These are phyloP conservation scores for Phytophthora cryptogea DNA, from an alignment of 352 stramenopile species.

Conservation along the genomic window DNA sequence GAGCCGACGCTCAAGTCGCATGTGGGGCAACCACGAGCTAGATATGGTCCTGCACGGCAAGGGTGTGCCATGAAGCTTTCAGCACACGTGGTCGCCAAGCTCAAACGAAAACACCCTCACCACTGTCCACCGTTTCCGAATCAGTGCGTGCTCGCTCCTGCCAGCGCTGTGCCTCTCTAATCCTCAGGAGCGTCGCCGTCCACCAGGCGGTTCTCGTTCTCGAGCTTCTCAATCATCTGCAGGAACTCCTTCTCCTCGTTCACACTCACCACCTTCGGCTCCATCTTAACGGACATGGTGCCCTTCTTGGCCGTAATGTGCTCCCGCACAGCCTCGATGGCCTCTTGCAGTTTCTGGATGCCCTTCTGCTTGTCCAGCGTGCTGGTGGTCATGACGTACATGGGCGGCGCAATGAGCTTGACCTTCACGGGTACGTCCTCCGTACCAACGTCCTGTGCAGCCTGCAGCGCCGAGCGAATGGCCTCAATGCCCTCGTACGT, in stretches of 20 bases:
- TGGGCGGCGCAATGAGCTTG: conserved; percentile 98
- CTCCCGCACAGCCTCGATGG: conserved; percentile 95
- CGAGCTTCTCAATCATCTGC: conserved; percentile 99
- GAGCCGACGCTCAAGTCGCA: conserved; percentile 16
- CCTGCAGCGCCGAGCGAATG: conserved; percentile 96
- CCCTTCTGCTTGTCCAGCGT: conserved; percentile 98
- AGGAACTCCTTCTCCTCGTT: conserved; percentile 99
- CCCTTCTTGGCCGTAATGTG: conserved; percentile 96
- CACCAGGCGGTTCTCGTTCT: conserved; percentile 98
- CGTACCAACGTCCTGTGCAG: conserved; percentile 80
- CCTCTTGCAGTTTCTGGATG: conserved; percentile 95
- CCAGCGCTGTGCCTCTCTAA: conserved; percentile 35
- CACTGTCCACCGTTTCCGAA: conserved; percentile 5
- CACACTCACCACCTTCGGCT: conserved; percentile 97
- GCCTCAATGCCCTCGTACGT: conserved; percentile 99
- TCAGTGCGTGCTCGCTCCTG: conserved; percentile 12
- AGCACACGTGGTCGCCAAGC: conserved; percentile 17
- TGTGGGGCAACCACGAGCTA: conserved; percentile 5
- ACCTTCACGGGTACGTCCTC: conserved; percentile 97
- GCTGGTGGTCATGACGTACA: conserved; percentile 99
- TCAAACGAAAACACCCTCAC: conserved; percentile 4
- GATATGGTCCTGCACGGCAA: conserved; percentile 10
- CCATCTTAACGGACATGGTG: conserved; percentile 97
- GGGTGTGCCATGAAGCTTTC: conserved; percentile 7
- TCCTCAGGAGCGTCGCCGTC: conserved; percentile 98